phyloP scores from a whole-genome alignment of 495 filamentous ascomycete genomes.

The Schizothecium vesticola region DNA sequence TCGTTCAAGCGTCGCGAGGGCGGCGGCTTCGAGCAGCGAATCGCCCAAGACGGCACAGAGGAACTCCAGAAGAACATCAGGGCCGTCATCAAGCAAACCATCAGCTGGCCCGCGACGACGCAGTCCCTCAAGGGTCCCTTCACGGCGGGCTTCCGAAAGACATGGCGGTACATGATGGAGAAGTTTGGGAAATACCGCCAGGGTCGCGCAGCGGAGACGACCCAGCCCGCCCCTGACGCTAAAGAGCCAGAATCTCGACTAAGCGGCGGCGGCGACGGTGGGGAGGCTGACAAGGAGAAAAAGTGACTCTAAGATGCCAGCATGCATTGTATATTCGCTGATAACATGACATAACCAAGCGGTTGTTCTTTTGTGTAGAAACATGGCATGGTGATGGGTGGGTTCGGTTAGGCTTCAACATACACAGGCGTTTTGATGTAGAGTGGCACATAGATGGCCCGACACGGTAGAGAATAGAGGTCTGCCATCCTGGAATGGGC shows the following conservation, averaged over 20 bases:
- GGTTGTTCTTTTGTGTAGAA: background rate
- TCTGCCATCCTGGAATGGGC: background rate
- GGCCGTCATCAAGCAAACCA: slow-evolving; percentile 73
- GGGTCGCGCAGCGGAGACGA: slow-evolving; percentile 27
- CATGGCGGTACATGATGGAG: slow-evolving; percentile 72
- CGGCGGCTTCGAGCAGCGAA: slow-evolving; percentile 76
- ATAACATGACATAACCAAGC: background rate
- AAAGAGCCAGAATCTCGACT: background rate
- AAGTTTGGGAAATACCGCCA: slow-evolving; percentile 71
- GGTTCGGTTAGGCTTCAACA: background rate
- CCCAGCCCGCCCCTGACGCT: slow-evolving; percentile 3
- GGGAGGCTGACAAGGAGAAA: background rate
- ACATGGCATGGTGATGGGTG: background rate
- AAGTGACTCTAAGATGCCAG: background rate
- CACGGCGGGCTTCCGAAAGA: slow-evolving; percentile 64
- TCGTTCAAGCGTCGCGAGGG: slow-evolving; percentile 69
- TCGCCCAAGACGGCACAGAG: slow-evolving; percentile 61
- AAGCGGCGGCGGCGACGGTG: background rate
- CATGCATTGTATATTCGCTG: background rate
- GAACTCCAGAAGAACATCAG: slow-evolving; percentile 63
- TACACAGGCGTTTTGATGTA: background rate
- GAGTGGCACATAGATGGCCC: background rate
- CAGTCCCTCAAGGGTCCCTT: slow-evolving; percentile 77
- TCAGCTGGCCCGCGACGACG: slow-evolving; percentile 81
- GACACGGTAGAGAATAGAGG: background rate